phyloP scores from a whole-genome alignment of 352 stramenopile species.

The Phytophthora nicotianae region DNA sequence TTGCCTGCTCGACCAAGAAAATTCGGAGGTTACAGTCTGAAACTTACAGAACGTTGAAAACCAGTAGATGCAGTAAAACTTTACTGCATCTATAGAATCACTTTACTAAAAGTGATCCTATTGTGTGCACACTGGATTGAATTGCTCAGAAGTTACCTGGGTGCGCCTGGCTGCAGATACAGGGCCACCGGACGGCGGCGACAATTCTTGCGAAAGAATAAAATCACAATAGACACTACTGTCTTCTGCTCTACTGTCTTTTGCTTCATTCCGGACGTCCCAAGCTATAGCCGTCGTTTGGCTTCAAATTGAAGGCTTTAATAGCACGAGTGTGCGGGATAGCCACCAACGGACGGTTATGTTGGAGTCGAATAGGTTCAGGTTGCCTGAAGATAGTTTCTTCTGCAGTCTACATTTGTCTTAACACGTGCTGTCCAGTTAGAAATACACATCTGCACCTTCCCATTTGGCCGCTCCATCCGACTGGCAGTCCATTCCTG shows the following conservation, averaged over 20 bases:
- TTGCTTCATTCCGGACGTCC: not conserved
- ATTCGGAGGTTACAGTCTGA: not conserved
- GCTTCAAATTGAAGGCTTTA: not conserved
- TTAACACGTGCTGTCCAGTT: constrained; percentile 8
- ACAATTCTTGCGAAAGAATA: not conserved
- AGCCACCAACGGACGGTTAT: constrained; percentile 14
- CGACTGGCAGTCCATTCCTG: constrained; percentile 8
- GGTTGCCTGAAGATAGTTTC: constrained; percentile 11
- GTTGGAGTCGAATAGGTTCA: constrained; percentile 18
- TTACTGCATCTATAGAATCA: no score
- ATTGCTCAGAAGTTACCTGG: not conserved
- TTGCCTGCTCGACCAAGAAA: no score
- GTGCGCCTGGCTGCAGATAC: not conserved
- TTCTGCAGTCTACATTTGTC: constrained; percentile 13
- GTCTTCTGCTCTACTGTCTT: not conserved
- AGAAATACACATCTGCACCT: constrained; percentile 5
- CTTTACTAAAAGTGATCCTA: not conserved
- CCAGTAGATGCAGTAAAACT: not conserved
- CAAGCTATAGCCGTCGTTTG: not conserved
- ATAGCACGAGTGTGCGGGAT: constrained; percentile 3
- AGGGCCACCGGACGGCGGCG: not conserved
- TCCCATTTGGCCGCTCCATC: constrained; percentile 18
- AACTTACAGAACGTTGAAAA: not conserved
- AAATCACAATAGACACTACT: no score
- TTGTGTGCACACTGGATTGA: no score